Base-by-base conservation (phyloP, 352 stramenopile genomes). In the Phytophthora uliginosa region DNA sequence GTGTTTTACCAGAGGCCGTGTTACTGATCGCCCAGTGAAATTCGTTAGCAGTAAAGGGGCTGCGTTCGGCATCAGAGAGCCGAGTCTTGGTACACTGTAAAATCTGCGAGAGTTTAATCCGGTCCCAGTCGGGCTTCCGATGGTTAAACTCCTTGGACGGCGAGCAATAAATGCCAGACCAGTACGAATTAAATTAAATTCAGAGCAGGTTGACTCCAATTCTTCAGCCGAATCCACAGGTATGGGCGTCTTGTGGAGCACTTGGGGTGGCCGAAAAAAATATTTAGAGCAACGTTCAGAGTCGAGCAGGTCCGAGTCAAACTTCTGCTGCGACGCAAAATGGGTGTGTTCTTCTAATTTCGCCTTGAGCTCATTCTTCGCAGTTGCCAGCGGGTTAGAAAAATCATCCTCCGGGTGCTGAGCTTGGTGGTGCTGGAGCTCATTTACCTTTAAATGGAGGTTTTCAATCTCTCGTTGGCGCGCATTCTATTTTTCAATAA, bases 11-110 rank as follows among this genome's bases (percentile, higher is more conserved):
- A 20, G 15, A n/a, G 9, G 26, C 8, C 22, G 31, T 24, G 4
- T 51, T 48, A 12, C 12, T 57, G 47, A 66, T 66, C 2, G 47
- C 59, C 59, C 59, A 59, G 47, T 50, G 47, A 33, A 66, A 58
- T 34, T 59, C 47, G 31, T 66, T 57, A 2, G 59, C 47, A 3
- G 47, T 66, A 1, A 66, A 18, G 6, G 54, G 54, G 31, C 17
- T 31, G 20, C 17, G 18, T 12, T 50, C 17, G 7, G 15, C n/a
- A 18, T 15, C 7, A 0, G 42, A 20, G 6, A 50, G 42, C 5
- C 42, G 6, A 22, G 15, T 7, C 42, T 50, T 22, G 18, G 42
- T 50, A 50, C 12, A 22, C 7, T 22, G 13, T 4, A 22, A 24
- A 50, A 24, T 50, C 18, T 8, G 17, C 6, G 42, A 50, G 17